phyloP scores from a whole-genome alignment of 768 basidiomycete genomes.

The Asterophora parasitica region DNA sequence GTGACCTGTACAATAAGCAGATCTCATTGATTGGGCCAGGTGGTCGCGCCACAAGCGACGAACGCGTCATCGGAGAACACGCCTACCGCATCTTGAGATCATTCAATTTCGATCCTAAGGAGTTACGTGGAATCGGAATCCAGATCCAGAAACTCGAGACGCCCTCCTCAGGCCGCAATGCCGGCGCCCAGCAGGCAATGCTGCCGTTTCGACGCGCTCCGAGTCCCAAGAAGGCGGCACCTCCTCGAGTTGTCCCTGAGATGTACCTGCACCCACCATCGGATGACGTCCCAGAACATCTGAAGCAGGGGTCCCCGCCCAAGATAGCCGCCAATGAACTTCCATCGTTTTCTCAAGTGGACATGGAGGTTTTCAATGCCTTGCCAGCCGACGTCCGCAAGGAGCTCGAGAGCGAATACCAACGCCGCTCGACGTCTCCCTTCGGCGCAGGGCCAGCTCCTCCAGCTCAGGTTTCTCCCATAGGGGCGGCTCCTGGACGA shows the following conservation, averaged over 20 bases:
- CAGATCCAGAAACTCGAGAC: slow-evolving; percentile 87
- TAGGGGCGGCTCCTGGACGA: slow-evolving; percentile 12
- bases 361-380: slow-evolving; percentile 63
- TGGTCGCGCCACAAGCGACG: slow-evolving; percentile 71
- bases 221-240: slow-evolving; percentile 14
- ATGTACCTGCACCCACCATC: slow-evolving; percentile 19
- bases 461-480: slow-evolving; percentile 3
- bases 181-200: slow-evolving; percentile 43
- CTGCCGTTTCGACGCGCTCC: slow-evolving; percentile 46
- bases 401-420: slow-evolving; percentile 66
- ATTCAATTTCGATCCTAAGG: slow-evolving; percentile 75
- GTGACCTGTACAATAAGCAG: slow-evolving; percentile 79
- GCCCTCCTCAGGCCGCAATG: slow-evolving; percentile 22
- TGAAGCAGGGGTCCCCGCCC: slow-evolving; percentile 8
- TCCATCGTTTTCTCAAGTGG: slow-evolving; percentile 75
- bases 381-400: slow-evolving; percentile 64
- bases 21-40: slow-evolving; percentile 50
- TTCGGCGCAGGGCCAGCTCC: slow-evolving; percentile 22
- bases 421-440: slow-evolving; percentile 53
- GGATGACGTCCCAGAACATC: slow-evolving; percentile 8
- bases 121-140: slow-evolving; percentile 89
- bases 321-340: slow-evolving; percentile 35
- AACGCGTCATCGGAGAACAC: slow-evolving; percentile 64
- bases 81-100: slow-evolving; percentile 72
- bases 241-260: slow-evolving; percentile 9